Evolutionary conservation across 805 yeast genomes (phyloP), one percentile per base, ranked within the genome.

Genomic region (Candida ficus): DNA sequence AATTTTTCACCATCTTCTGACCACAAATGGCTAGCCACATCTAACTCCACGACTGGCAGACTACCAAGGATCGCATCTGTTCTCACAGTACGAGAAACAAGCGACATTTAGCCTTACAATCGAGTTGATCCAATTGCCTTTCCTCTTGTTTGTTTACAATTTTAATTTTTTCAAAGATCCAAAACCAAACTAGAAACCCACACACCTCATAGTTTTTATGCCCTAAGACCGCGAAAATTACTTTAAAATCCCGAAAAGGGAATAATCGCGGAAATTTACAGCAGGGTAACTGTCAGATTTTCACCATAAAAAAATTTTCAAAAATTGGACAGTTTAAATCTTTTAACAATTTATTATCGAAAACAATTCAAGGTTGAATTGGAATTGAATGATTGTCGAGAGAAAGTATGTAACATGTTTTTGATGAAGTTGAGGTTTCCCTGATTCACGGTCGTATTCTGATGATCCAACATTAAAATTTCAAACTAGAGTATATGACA

Each of bases 401-500:
- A 29, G 37, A 40, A 40, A 35, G 43, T 40, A 40, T 31, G 43
- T 40, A 33, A 18, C 6, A 16, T 14, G 25, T 25, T 12, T 22
- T 10, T 16, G 13, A 21, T 21, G 33, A 26, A 27, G 12, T n/a
- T 29, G 22, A 29, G 19, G 12, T 7, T 28, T 7, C n/a, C 18
- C 25, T 19, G 13, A 13, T 16, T 17, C 33, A 32, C 29, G 14
- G 36, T 32, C 32, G 28, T 38, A 29, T 28, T 42, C 37, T 54
- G 59, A 54, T 54, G 59, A 56, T 50, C 53, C 45, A 54, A 53
- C 44, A 38, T 56, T 66, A 68, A 29, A 40, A 32, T 42, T 51
- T 60, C 81, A 76, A 76, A 76, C 83, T 76, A 76, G 83, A 76
- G 83, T 76, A 68, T 76, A 73, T 76, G 82, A 76, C 70, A 53